These are phyloP conservation scores for Hordeum marinum DNA, from an alignment of 176 grass and related monocot species.

Conservation along the genomic window DNA sequence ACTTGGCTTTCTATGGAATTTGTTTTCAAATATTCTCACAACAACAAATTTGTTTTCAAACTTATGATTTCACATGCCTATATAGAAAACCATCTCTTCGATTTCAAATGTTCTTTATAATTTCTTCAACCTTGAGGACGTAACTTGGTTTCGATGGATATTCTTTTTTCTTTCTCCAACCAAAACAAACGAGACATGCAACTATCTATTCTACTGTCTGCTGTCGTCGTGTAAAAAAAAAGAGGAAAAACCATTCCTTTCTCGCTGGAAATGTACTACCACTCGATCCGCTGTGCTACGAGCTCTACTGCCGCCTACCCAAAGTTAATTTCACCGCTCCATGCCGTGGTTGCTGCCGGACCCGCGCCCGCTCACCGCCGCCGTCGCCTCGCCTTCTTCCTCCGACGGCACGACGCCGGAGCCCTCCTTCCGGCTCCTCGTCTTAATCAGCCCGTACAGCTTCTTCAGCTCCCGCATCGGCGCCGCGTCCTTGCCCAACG, in stretches of 20 bases:
- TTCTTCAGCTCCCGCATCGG: constrained; percentile 87
- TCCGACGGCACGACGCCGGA: constrained; percentile 29
- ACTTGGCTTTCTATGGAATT: too few species aligned
- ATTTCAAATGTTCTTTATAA: too few species aligned
- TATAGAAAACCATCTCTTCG: too few species aligned
- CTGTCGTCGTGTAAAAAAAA: background rate
- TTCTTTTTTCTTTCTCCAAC: too few species aligned
- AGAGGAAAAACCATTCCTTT: background rate
- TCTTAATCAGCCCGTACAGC: constrained; percentile 80
- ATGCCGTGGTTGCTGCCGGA: constrained; percentile 35
- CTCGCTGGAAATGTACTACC: background rate
- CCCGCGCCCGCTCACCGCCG: constrained; percentile 21
- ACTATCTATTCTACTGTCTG: background rate
- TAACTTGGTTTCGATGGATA: too few species aligned
- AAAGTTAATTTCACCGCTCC: constrained; percentile 40
- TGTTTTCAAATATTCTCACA: too few species aligned
- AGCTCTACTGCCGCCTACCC: background rate
- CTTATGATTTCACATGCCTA: too few species aligned
- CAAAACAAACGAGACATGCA: too few species aligned
- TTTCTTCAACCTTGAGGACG: too few species aligned
- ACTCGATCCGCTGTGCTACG: background rate
- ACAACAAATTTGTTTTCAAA: too few species aligned
- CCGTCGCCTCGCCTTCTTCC: background rate
- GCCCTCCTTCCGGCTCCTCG: constrained; percentile 57
- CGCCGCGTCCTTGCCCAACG: constrained; percentile 45